Evolutionary conservation across 169 alveolate genomes (phyloP).

Genomic region (Plasmodium billcollinsi): DNA sequence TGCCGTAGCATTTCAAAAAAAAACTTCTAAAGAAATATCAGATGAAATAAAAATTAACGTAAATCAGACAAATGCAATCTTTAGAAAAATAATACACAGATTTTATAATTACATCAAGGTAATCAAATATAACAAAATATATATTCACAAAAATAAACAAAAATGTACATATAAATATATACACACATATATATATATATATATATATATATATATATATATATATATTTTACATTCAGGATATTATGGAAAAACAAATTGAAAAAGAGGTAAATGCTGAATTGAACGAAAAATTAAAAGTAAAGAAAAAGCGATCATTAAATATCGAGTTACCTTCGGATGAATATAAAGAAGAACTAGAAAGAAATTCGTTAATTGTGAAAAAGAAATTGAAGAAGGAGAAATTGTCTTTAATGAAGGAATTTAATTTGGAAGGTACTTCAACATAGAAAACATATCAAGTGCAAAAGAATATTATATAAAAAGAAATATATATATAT

Average conservation of each 20-base stretch:
- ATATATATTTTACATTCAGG: conserved; percentile 11
- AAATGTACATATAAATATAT: too few species aligned
- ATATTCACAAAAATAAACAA: too few species aligned
- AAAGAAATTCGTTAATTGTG: not conserved
- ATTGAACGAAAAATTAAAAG: conserved; percentile 18
- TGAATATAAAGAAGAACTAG: conserved; percentile 11
- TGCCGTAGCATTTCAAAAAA: conserved; percentile 73
- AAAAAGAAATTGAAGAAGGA: conserved; percentile 30
- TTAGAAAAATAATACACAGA: conserved; percentile 63
- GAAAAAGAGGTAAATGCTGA: conserved; percentile 42
- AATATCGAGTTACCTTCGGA: conserved; percentile 9
- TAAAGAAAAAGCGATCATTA: conserved; percentile 7
- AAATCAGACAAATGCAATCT: conserved; percentile 43
- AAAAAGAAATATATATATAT: not conserved
- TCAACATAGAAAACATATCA: not conserved
- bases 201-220: not conserved
- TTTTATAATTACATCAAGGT: conserved; percentile 59
- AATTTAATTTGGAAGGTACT: conserved; percentile 39
- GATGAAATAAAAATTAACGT: conserved; percentile 48
- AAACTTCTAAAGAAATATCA: conserved; percentile 32
- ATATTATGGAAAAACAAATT: conserved; percentile 52
- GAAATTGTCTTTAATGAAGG: conserved; percentile 34
- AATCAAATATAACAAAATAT: not conserved
- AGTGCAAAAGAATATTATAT: too few species aligned
- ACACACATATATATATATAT: not conserved